Base-by-base conservation (phyloP, 805 yeast species). In the Kazachstania kunashirensis region DNA sequence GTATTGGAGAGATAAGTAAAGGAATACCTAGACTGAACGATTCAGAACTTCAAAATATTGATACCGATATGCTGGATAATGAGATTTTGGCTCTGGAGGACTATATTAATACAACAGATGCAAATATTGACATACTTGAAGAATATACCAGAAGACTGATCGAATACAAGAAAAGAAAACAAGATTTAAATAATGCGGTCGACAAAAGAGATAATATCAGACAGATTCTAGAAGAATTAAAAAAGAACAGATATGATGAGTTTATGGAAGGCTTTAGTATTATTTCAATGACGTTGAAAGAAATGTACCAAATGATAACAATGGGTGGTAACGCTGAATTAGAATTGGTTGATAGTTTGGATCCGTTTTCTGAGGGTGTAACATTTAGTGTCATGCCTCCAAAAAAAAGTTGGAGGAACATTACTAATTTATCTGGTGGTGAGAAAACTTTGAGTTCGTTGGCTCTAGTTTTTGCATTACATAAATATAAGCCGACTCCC, bases 251-350 rank as follows among this genome's bases (percentile, higher is more conserved):
- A 36, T 67, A 82, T 37, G 86, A 79, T 43, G 96, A 92, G 57
- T 92, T 92, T 53, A 86, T 86, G 94, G 75, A 73, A 43, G 98
- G 99, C 0, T 92, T 94, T 63, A 74, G 78, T 46, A 70, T 77
- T 15, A 92, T 92, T 20, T 85, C 96, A 1, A 67, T 77, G 55
- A 83, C 95, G 6, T 70, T 92, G 45, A 92, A 89, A 57, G 96
- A 85, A 50, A 88, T 92, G 97, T 92, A 92, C 52, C 94, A 88
- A 53, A 84, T 92, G 94, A 92, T 92, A 42, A 92, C 98, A 1
- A 86, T 89, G 94, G 98, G 98, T 19, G 99, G 99, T 24, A 92
- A 89, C 64, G 99, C 99, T 0, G 98, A 92, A 57, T 68, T 92
- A 24, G 99, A 92, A 57, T 69, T 89, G 31, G 96, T 86, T 14